These are phyloP conservation scores for Ilex asprella DNA, from an alignment of 257 asterid genomes.

Conservation along the genomic window DNA sequence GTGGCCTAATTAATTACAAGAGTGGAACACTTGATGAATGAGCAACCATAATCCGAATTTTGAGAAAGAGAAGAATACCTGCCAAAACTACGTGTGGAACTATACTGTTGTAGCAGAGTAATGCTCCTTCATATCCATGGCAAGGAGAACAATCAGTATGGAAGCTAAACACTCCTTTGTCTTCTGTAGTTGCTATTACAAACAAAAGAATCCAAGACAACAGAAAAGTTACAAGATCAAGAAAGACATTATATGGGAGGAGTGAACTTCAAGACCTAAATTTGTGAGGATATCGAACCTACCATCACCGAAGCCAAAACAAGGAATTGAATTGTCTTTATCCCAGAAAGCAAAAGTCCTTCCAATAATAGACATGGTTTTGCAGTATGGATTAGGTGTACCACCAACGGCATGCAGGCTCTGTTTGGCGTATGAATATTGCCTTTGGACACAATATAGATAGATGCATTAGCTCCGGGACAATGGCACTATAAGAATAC, in stretches of 20 bases:
- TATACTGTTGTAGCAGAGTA: slow-evolving; percentile 64
- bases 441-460: slow-evolving; percentile 38
- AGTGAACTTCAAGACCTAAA: slow-evolving; percentile 7
- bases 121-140: slow-evolving; percentile 81
- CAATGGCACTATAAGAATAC: background rate
- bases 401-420: slow-evolving; percentile 65
- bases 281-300: slow-evolving; percentile 14
- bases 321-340: slow-evolving; percentile 78
- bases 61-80: slow-evolving; percentile 31
- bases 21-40: too few species aligned
- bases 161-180: slow-evolving; percentile 70
- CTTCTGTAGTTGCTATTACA: slow-evolving; percentile 56
- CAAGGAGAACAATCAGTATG: slow-evolving; percentile 73
- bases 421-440: slow-evolving; percentile 53
- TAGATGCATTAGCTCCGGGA: slow-evolving; percentile 20
- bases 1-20: too few species aligned
- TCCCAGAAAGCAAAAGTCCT: slow-evolving; percentile 79
- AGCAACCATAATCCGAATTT: background rate
- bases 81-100: slow-evolving; percentile 55
- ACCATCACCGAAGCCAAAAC: slow-evolving; percentile 95
- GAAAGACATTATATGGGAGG: background rate
- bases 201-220: background rate
- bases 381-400: slow-evolving; percentile 67
- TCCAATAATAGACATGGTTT: slow-evolving; percentile 70
- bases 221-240: background rate